Percentiles rank a stretch among this genome's conserved stretches.
phyloP scores from a whole-genome alignment of 78 protist genomes.

The Chrysochromulina tobinii region DNA sequence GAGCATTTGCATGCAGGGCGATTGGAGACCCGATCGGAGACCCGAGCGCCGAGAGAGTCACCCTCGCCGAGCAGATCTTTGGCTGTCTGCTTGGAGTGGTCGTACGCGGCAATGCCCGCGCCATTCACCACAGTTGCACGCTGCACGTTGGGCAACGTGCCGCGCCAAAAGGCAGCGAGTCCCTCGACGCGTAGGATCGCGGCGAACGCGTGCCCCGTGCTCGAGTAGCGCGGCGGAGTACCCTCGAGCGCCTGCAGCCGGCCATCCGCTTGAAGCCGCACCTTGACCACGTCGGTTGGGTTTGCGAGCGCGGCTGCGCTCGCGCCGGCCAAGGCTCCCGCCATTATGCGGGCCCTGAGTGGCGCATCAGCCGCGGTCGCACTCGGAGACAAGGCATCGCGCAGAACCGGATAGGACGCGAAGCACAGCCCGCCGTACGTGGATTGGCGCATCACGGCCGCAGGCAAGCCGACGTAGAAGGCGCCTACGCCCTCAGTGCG shows the following conservation, averaged over 20 bases:
- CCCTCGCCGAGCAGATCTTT: background rate
- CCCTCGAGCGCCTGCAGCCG: background rate
- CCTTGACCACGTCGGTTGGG: slow-evolving; percentile 20
- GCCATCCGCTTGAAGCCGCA: slow-evolving; percentile 23
- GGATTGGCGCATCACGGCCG: slow-evolving; percentile 4
- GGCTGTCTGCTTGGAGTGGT: slow-evolving; percentile 2
- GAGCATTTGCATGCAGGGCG: too few relatives aligned
- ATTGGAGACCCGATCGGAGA: too few relatives aligned
- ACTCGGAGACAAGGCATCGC: background rate
- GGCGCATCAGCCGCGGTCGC: background rate
- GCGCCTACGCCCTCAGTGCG: background rate
- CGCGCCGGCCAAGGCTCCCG: background rate
- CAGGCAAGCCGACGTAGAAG: background rate
- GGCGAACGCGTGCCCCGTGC: background rate
- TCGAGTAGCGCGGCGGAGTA: background rate
- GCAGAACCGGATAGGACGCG: background rate
- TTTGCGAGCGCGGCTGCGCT: background rate
- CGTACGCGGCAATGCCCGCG: background rate
- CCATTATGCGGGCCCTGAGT: background rate
- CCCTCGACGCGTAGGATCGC: background rate
- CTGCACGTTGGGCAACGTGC: background rate
- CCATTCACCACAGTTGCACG: slow-evolving; percentile 11
- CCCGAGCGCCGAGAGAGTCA: slow-evolving; percentile 5
- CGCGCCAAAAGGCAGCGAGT: background rate
- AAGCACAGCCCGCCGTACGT: slow-evolving; percentile 23